Conservation (phyloP, 345 rosid genomes). For the Rubroshorea leprosula region DNA sequence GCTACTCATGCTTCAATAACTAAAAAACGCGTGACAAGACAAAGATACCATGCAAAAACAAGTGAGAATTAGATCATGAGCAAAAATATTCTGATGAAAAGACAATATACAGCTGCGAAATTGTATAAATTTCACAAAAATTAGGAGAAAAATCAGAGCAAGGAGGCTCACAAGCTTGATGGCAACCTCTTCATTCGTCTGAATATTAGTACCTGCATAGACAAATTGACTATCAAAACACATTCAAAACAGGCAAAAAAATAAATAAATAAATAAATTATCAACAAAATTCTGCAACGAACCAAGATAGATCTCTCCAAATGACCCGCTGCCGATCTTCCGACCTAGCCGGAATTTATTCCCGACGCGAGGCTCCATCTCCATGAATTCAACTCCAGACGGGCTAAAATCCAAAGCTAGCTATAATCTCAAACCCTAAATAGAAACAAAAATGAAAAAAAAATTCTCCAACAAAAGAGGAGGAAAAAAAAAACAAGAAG, state of each 20-base stretch:
- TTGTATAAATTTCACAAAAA: too few species aligned
- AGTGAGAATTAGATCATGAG: too few species aligned
- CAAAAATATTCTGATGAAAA: not conserved
- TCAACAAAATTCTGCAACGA: slow-evolving; percentile 10
- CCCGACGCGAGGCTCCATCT: slow-evolving; percentile 87
- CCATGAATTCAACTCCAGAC: slow-evolving; percentile 10
- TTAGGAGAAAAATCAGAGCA: too few species aligned
- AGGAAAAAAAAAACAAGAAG: slow-evolving; percentile 1
- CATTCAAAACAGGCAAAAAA: not conserved
- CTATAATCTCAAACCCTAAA: slow-evolving; percentile 1
- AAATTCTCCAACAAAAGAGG: slow-evolving; percentile 3
- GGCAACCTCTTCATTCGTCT: slow-evolving; percentile 88
- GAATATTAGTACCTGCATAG: slow-evolving; percentile 63
- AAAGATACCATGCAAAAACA: too few species aligned
- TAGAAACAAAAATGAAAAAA: not conserved
- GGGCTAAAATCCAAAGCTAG: not conserved
- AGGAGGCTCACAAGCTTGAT: slow-evolving; percentile 79
- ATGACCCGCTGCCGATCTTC: slow-evolving; percentile 98
- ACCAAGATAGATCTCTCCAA: slow-evolving; percentile 99
- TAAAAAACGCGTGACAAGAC: too few species aligned
- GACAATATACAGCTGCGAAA: too few species aligned
- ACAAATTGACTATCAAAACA: not conserved
- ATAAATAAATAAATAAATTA: not conserved
- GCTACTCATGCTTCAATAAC: too few species aligned
- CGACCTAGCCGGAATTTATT: slow-evolving; percentile 86